Evolutionary conservation across 768 basidiomycete genomes (phyloP).

Genomic region (Lactarius hatsudake): DNA sequence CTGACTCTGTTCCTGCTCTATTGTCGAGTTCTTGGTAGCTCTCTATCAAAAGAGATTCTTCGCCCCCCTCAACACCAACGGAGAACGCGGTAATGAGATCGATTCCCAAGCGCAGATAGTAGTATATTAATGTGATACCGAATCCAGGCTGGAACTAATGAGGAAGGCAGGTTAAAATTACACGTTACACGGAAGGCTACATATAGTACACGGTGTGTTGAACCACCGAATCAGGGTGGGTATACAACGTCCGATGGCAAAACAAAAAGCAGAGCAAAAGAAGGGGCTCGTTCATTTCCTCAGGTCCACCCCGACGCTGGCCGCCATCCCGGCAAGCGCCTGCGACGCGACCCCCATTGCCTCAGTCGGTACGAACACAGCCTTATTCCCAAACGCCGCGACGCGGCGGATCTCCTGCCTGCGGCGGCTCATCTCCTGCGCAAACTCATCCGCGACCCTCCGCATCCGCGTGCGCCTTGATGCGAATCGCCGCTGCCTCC

Average conservation of each 20-base stretch:
- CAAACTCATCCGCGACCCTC: conserved; percentile 62
- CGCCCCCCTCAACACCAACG: not conserved
- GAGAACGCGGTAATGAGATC: not conserved
- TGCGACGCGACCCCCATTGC: conserved; percentile 53
- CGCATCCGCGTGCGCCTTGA: conserved; percentile 62
- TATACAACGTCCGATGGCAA: not conserved
- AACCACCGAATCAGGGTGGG: not conserved
- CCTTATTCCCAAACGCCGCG: conserved; percentile 63
- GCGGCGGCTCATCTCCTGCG: conserved; percentile 72
- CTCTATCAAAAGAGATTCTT: not conserved
- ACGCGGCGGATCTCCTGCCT: conserved; percentile 63
- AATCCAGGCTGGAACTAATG: too few species aligned
- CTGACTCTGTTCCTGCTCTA: too few species aligned
- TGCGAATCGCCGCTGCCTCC: conserved; percentile 61
- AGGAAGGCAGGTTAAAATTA: not conserved
- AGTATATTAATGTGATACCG: too few species aligned
- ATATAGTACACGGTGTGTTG: too few species aligned
- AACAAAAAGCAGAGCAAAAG: too few species aligned
- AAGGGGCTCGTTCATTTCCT: not conserved
- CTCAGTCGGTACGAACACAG: conserved; percentile 67
- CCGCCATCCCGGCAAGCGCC: conserved; percentile 69
- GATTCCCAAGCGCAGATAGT: not conserved
- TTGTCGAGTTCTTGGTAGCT: too few species aligned
- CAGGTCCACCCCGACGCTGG: conserved; percentile 48
- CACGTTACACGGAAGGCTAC: too few species aligned